A percentile compares a stretch with the other conserved stretches of the same genome.
These are phyloP conservation scores for Alternaria metachromatica DNA, from an alignment of 2,329 filamentous ascomycete genomes.

Conservation along the genomic window DNA sequence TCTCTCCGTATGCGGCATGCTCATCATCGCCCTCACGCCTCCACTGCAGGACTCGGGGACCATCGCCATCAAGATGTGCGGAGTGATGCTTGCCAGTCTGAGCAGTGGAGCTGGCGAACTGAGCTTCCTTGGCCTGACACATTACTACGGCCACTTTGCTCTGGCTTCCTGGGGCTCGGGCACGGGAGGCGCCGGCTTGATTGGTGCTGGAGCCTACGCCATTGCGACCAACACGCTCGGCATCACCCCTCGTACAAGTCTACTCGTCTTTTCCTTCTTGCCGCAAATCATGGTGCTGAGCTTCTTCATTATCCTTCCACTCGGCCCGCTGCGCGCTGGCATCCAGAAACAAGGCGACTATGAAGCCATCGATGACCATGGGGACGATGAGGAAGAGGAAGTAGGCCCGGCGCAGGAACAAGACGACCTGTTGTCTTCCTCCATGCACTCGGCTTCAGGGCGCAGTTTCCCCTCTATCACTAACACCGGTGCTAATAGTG, in stretches of 20 bases:
- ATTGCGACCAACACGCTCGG: conserved; percentile 80
- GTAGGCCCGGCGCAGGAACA: conserved; percentile 30
- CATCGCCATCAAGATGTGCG: conserved; percentile 77
- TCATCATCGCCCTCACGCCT: conserved; percentile 83
- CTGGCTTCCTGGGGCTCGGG: conserved; percentile 92
- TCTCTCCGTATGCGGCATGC: conserved; percentile 84
- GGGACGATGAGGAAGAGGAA: conserved; percentile 26
- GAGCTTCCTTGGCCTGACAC: conserved; percentile 88
- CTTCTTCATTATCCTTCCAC: conserved; percentile 84
- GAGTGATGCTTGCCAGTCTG: conserved; percentile 83
- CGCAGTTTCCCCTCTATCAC: conserved; percentile 31
- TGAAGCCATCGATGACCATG: conserved; percentile 56
- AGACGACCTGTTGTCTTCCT: conserved; percentile 45
- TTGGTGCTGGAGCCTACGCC: conserved; percentile 88
- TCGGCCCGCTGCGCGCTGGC: conserved; percentile 65
- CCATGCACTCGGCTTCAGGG: conserved; percentile 40
- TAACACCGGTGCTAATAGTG: conserved; percentile 15
- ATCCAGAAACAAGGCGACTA: conserved; percentile 59
- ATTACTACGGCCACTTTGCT: conserved; percentile 88
- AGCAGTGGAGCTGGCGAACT: conserved; percentile 88
- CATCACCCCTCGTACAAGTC: conserved; percentile 73
- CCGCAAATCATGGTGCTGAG: conserved; percentile 82
- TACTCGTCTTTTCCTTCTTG: conserved; percentile 79
- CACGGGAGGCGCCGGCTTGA: conserved; percentile 85
- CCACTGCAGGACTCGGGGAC: conserved; percentile 62